These are phyloP conservation scores for Celoporthe dispersa DNA, from an alignment of 2,329 filamentous ascomycete species.

Conservation along the genomic window DNA sequence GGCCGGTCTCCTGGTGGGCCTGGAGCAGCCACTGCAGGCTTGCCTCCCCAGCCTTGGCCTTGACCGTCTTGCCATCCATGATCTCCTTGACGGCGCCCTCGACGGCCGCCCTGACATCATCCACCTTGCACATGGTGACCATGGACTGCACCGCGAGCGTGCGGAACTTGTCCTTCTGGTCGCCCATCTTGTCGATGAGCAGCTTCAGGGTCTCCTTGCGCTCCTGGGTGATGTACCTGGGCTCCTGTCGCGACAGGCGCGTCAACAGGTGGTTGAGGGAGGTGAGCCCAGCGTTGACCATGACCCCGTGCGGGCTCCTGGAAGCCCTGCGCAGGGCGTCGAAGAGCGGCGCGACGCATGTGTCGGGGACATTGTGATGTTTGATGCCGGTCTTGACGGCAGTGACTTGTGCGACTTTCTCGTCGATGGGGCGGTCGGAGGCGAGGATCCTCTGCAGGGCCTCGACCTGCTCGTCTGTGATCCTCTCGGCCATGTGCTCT, in stretches of 20 bases:
- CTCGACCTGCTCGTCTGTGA: slow-evolving; percentile 62
- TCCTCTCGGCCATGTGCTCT: slow-evolving; percentile 57
- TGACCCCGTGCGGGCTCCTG: slow-evolving; percentile 73
- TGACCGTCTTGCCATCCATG: slow-evolving; percentile 78
- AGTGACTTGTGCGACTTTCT: slow-evolving; percentile 73
- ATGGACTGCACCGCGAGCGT: slow-evolving; percentile 75
- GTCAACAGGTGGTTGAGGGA: slow-evolving; percentile 87
- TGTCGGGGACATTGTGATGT: slow-evolving; percentile 85
- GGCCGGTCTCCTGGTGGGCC: slow-evolving; percentile 79
- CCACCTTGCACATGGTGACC: slow-evolving; percentile 74
- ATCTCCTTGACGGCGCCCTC: slow-evolving; percentile 79
- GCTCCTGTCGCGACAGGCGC: slow-evolving; percentile 82
- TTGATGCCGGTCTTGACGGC: slow-evolving; percentile 87
- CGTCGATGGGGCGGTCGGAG: slow-evolving; percentile 69
- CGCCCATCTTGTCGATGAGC: slow-evolving; percentile 83
- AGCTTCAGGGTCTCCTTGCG: slow-evolving; percentile 73
- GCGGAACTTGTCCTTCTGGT: slow-evolving; percentile 85
- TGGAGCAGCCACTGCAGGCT: slow-evolving; percentile 84
- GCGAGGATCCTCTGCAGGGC: slow-evolving; percentile 57
- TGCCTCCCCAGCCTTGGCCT: slow-evolving; percentile 80
- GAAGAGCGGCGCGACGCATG: slow-evolving; percentile 73
- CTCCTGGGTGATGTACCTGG: slow-evolving; percentile 72
- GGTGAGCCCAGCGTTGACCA: slow-evolving; percentile 84
- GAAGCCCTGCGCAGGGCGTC: slow-evolving; percentile 80
- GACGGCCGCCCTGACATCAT: slow-evolving; percentile 64